Evolutionary conservation across 148 eudicot genomes (phyloP).

Genomic region (Vaccinium macrocarpon): DNA sequence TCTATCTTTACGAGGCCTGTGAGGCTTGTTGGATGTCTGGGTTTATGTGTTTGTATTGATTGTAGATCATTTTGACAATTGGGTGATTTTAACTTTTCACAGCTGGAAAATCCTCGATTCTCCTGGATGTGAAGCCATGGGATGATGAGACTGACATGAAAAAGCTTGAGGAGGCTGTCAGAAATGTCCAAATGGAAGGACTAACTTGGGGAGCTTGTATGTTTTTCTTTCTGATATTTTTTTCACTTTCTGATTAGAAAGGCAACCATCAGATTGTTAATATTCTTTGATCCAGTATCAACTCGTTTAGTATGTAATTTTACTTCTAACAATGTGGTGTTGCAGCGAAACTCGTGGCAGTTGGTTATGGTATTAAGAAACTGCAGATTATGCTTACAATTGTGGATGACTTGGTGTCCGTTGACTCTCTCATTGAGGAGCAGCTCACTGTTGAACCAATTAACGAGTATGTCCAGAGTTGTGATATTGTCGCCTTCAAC

Average conservation of each 20-base stretch:
- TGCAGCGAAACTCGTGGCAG: conserved; percentile 85
- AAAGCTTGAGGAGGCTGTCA: conserved; percentile 92
- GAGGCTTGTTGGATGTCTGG: background rate
- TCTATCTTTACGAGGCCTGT: background rate
- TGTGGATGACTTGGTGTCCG: conserved; percentile 87
- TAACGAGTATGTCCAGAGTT: conserved; percentile 87
- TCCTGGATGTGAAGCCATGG: conserved; percentile 92
- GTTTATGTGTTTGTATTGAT: background rate
- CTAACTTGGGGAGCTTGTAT: conserved; percentile 91
- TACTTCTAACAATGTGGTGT: background rate
- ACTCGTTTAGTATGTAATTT: background rate
- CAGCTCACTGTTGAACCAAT: conserved; percentile 67
- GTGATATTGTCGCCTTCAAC: conserved; percentile 96
- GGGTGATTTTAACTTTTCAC: conserved; percentile 4
- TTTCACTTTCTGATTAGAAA: background rate
- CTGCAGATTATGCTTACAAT: conserved; percentile 84
- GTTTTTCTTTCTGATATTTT: conserved; percentile 20
- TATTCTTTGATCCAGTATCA: background rate
- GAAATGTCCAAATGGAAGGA: conserved; percentile 76
- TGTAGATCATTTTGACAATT: background rate
- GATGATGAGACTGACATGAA: conserved; percentile 97
- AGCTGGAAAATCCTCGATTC: conserved; percentile 90
- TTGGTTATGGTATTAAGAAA: conserved; percentile 97
- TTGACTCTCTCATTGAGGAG: conserved; percentile 70
- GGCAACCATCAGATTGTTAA: background rate